Evolutionary conservation across 2,329 filamentous ascomycete genomes (phyloP), one percentile per base, ranked within the genome.

Genomic region (Myotisia sp.): DNA sequence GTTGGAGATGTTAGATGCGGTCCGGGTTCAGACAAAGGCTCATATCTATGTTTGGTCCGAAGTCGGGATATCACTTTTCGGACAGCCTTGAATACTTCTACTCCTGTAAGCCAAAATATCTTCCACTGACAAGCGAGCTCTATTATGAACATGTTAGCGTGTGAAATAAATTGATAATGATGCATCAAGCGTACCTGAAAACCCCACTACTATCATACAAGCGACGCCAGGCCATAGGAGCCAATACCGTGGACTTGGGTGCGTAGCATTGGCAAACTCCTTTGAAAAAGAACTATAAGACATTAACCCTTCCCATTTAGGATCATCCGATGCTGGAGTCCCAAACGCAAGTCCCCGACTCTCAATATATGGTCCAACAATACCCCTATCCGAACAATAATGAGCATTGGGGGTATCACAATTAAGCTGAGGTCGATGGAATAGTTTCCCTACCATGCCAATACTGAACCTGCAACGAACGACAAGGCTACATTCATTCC

Each of bases 401-500:
- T 39, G 10, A 44, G 33, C 21, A 17, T 7, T 14, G 2, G 5
- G 26, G 13, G 9, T 22, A 2, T 2, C 7, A 21, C 1, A 3
- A 14, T 9, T 20, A 21, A 7, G 7, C 6, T 13, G 29, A 10
- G 23, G 29, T 6, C 14, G 20, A 10, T 24, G 60, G 4, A 59
- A 6, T n/a, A 4, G 19, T 8, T 8, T 18, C 19, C 36, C 26
- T 32, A 38, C 67, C 67, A 74, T 16, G 70, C 69, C 18, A 70
- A 49, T 31, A 74, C 56, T 10, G 65, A 67, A 12, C 72, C 71
- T 9, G 44, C 58, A 39, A 68, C 68, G 62, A 72, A 72, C 6
- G 71, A 75, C 37, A 71, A 46, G 16, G 69, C 66, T 10, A 68
- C 64, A 49, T 74, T 74, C 42, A 73, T 55, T 37, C 70, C 70